A percentile compares a stretch with the other conserved stretches of the same genome.
Evolutionary conservation across 2,329 filamentous ascomycete species (phyloP).

Genomic region (Alternaria rosae): DNA sequence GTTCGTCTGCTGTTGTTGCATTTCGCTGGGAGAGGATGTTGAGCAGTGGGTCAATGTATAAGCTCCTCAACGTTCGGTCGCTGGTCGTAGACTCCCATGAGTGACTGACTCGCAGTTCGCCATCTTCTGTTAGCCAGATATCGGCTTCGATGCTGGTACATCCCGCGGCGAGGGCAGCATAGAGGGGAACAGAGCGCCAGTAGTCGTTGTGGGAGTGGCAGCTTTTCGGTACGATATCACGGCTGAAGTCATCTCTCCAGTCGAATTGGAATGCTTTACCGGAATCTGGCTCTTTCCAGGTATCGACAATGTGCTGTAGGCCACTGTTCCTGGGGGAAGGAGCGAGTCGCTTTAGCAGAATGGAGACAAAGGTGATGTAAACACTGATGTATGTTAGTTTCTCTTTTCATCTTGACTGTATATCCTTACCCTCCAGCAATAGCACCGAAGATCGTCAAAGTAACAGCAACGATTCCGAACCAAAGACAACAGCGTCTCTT

Average conservation of each 20-base stretch:
- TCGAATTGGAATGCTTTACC: slow-evolving; percentile 28
- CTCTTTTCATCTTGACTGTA: background rate
- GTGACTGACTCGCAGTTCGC: slow-evolving; percentile 42
- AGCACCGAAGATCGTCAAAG: slow-evolving; percentile 24
- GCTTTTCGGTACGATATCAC: slow-evolving; percentile 47
- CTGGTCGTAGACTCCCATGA: slow-evolving; percentile 25
- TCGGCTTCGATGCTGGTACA: slow-evolving; percentile 46
- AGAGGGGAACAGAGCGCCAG: slow-evolving; percentile 52
- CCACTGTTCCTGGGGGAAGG: slow-evolving; percentile 30
- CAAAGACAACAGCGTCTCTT: slow-evolving; percentile 14
- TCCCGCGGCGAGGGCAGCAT: slow-evolving; percentile 50
- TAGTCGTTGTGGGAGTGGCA: slow-evolving; percentile 57
- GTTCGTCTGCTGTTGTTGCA: slow-evolving; percentile 23
- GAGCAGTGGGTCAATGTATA: slow-evolving; percentile 50
- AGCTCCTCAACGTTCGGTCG: slow-evolving; percentile 32
- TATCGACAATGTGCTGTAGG: slow-evolving; percentile 32
- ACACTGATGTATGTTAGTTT: slow-evolving; percentile 25
- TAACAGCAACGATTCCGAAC: slow-evolving; percentile 13
- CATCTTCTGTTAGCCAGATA: slow-evolving; percentile 35
- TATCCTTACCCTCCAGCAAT: slow-evolving; percentile 27
- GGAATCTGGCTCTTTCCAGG: slow-evolving; percentile 36
- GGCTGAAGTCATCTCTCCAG: slow-evolving; percentile 50
- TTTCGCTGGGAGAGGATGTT: slow-evolving; percentile 49
- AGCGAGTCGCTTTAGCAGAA: slow-evolving; percentile 28
- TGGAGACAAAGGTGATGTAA: slow-evolving; percentile 33